Evolutionary conservation across 2,329 filamentous ascomycete species (phyloP), one percentile per base, ranked within the genome.

Genomic region (Trichoderma brevicompactum): DNA sequence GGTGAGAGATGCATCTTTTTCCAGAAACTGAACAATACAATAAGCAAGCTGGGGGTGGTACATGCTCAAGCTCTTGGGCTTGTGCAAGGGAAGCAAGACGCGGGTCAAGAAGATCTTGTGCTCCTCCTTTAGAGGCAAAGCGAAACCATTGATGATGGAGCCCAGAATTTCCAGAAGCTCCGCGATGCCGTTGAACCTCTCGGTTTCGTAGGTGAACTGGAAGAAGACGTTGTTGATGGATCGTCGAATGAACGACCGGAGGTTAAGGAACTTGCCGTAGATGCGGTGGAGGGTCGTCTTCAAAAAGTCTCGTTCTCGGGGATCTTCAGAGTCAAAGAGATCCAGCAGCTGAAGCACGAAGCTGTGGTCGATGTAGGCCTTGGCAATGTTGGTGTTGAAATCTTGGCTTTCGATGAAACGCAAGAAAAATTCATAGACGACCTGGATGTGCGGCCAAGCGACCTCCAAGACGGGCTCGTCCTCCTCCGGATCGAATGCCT

Each of bases 221-320:
- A 99, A 99, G 82, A 99, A 99, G 72, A 99, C 95, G 74, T 99
- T 98, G 87, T 99, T 99, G 85, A 99, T 99, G 65, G 95, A 99
- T 73, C 95, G 89, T 75, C 95, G 87, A 75, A 99, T 99, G 78
- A 96, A 99, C 36, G 95, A 98, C 67, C 95, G 90, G 68, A 99
- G 84, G 77, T 99, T 99, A 72, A 99, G 85, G 80, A 99, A 99
- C 81, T 99, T 99, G 74, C 95, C 95, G 76, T 99, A 99, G 76
- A 99, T 99, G 68, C 95, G 89, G 79, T 99, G 95, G 64, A 99
- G 84, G 0, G 95, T 99, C 0, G 95, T 99, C 84, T 99, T 99
- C 70, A 99, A 83, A 77, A 99, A 99, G 77, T 99, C 95, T 69
- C 95, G 88, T 80, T 99, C 95, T 68, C 95, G 87, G 2, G 95